phyloP scores from a whole-genome alignment of 352 stramenopile species.

The Peronospora belbahrii region DNA sequence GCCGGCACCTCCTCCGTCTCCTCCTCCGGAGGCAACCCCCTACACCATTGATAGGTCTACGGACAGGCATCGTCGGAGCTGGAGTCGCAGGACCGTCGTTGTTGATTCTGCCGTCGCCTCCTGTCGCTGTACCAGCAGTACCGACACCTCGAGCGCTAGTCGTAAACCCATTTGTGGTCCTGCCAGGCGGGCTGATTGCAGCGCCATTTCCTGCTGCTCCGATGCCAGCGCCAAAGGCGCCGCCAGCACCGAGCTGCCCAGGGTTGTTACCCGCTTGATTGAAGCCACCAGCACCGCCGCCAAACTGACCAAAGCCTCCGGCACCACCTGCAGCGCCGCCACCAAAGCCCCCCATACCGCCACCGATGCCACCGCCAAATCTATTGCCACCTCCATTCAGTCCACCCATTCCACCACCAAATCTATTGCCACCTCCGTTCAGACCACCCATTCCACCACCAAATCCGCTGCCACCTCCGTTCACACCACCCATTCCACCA shows the following conservation, averaged over 20 bases:
- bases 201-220: constrained; percentile 2
- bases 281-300: constrained; percentile 5
- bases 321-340: background rate
- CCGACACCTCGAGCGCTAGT: background rate
- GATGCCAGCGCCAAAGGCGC: constrained; percentile 1
- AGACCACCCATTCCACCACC: background rate
- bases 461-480: constrained; percentile 1
- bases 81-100: constrained; percentile 8
- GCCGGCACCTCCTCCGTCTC: background rate
- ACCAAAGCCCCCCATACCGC: background rate
- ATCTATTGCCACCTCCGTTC: constrained; percentile 1
- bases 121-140: background rate
- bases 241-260: background rate
- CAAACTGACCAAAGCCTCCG: constrained; percentile 4
- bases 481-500: background rate
- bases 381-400: background rate
- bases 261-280: background rate
- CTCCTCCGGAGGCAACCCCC: constrained; percentile 1
- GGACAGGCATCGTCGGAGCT: constrained; percentile 12
- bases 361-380: background rate
- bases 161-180: constrained; percentile 3
- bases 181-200: background rate
- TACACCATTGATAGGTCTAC: background rate
- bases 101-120: background rate
- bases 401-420: constrained; percentile 1